Base-by-base conservation (phyloP, 257 asterid species). In the Solanum sejunctum region DNA sequence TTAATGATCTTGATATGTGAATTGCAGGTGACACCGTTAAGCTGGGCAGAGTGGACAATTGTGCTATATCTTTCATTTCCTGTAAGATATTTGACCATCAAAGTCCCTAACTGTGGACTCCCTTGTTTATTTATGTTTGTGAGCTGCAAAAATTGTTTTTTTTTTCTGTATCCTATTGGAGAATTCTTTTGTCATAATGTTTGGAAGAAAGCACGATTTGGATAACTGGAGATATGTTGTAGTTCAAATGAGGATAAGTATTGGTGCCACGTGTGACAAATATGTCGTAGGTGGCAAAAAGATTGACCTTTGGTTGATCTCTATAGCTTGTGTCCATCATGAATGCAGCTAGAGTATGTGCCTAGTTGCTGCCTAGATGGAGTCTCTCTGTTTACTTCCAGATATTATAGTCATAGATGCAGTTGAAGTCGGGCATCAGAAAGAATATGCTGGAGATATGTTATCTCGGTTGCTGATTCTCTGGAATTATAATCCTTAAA, bases 11-110 rank as follows among this genome's bases (percentile, higher is more conserved):
- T 63, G 28, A 57, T 83, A 28, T 69, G 16, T 87, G 63, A 81
- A 75, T 66, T 71, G 88, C 87, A 95, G 98, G 99, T 97, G 88
- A 91, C 96, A 20, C 97, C 99, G 16, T 88, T 97, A 81, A 95
- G 92, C 88, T 97, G 94, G 98, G 91, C 97, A 20, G 98, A 97
- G 72, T 97, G 99, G 98, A 95, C 88, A 13, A 91, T 88, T 78
- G 98, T 97, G 26, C 86, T 94, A 57, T 93, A 94, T 90, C 98
- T 97, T 85, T 97, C 99, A 70, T 93, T 97, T 94, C 99, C 99
- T 80, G 98, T 94, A 85, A 95, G 99, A 86, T 71, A 84, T 82
- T 36, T 43, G 81, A 67, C 85, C 85, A 82, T 84, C 81, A 66
- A 75, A 57, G 8, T 84, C 78, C 64, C 9, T 67, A 26, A n/a